Evolutionary conservation across 2,329 filamentous ascomycete genomes (phyloP), one percentile per base, ranked within the genome.

Genomic region (Sporothrix protearum): DNA sequence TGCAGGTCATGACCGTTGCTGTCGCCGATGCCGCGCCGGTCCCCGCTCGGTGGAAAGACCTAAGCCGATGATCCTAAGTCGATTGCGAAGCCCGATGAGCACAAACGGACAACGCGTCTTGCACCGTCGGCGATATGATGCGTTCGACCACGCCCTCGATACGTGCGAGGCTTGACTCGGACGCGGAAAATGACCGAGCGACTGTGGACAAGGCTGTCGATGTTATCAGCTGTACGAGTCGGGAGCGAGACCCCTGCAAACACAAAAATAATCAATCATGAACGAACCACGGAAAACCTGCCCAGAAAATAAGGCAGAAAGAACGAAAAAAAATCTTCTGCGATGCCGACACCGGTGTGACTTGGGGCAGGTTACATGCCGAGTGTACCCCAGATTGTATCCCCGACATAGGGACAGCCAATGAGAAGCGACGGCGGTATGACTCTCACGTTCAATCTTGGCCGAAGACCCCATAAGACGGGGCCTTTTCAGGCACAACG

Each of bases 301-400:
- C 14, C 42, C 42, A 47, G 14, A 53, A 28, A 9, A n/a, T n/a
- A 25, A 12, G 39, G 45, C 22, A 25, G 42, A 63, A 42, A 5
- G 47, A 1, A 39, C 22, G 39, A 66, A 2, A n/a, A 12, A 30
- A 30, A 9, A 22, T 30, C 39, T 49, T 42, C 25, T 5, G n/a
- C 8, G 28, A 66, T 33, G 63, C 63, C 63, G 63, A 66, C 63
- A 66, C 63, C 63, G 63, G 39, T 66, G 63, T 66, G 63, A 42
- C 63, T 49, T 47, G 42, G 63, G 45, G 36, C 36, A 64, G n/a
- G 59, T 64, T 64, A 25, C 59, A 64, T 64, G 59, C 22, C 22
- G 39, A 64, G 39, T 25, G 57, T 64, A 64, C 61, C 61, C 61
- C 61, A 64, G 61, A 63, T 63, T 63, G 57, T 25, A 42, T 39